These are phyloP conservation scores for Psidium friedrichsthalianum DNA, from an alignment of 345 rosid species.

Conservation along the genomic window DNA sequence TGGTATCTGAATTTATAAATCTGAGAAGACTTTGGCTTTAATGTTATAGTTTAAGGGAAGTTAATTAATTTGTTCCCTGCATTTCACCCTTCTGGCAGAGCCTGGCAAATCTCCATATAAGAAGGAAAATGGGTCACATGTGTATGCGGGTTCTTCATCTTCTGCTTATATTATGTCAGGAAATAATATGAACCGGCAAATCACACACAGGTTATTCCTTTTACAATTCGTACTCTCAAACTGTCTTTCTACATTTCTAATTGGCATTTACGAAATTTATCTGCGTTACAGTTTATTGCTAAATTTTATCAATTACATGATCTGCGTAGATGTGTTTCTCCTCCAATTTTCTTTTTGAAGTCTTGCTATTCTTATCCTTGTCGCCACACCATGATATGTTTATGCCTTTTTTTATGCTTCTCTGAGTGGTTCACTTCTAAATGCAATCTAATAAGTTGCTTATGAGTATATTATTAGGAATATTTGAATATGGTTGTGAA, in stretches of 20 bases:
- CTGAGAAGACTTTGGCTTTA: not conserved
- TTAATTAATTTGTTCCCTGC: not conserved
- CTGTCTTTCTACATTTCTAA: not conserved
- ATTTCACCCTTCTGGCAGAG: constrained; percentile 32
- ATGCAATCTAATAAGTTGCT: not conserved
- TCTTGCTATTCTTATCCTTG: not conserved
- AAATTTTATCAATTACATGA: not conserved
- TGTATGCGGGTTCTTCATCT: constrained; percentile 37
- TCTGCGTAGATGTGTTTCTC: not conserved
- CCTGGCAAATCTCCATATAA: constrained; percentile 52
- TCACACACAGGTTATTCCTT: constrained; percentile 40
- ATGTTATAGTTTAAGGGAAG: not conserved
- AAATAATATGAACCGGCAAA: constrained; percentile 20
- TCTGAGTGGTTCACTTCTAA: not conserved
- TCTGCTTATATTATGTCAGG: constrained; percentile 34
- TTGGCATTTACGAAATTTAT: not conserved
- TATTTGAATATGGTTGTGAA: not conserved
- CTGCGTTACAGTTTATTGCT: not conserved
- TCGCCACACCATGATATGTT: not conserved
- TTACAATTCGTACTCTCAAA: not conserved
- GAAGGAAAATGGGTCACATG: constrained; percentile 73
- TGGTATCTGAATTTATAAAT: constrained; percentile 33
- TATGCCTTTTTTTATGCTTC: not conserved
- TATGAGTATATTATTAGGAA: not conserved
- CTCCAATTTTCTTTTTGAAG: not conserved